Evolutionary conservation across 2,329 filamentous ascomycete species (phyloP), one percentile per base, ranked within the genome.

Genomic region (Metarhizium robertsii): DNA sequence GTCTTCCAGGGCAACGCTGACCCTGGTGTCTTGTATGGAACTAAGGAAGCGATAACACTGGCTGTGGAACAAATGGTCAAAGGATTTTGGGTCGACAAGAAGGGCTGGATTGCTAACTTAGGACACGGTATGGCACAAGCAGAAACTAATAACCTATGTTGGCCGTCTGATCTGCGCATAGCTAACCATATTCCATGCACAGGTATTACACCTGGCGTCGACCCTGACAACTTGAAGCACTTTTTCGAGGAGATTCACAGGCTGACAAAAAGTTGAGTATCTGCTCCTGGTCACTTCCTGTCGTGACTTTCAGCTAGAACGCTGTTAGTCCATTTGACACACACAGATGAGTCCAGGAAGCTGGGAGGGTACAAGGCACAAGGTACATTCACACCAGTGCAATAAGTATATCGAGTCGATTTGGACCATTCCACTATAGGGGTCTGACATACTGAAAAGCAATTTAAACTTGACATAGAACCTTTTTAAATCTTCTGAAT

Each of bases 101-200:
- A 92, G 70, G 90, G 92, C 45, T 99, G 94, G 92, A 97, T 99
- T 63, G 90, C 89, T 50, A 99, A 99, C 69, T 79, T 99, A 59
- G 94, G 94, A 8, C 94, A 99, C 68, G 94, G 94, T 89, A 53
- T 18, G 57, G 11, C 18, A 29, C 25, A 48, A 48, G 11, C 8
- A 18, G 42, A 18, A 45, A 45, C 45, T 47, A 32, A 10, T 43
- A 8, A 10, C 49, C 20, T 46, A 48, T 29, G 52, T 61, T 65
- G 40, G 65, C 8, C 11, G 14, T 16, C 14, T 5, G 38, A 11
- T 6, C 38, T 40, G 38, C 4, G 14, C 38, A 40, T n/a, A 40
- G 13, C 50, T 52, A 52, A 52, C 25, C 38, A 7, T 38, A 6
- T 3, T 7, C 36, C 50, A 6, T 36, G 11, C 29, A 4, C 64